Evolutionary conservation across 345 rosid species (phyloP).

Genomic region (Melaleuca alternifolia): DNA sequence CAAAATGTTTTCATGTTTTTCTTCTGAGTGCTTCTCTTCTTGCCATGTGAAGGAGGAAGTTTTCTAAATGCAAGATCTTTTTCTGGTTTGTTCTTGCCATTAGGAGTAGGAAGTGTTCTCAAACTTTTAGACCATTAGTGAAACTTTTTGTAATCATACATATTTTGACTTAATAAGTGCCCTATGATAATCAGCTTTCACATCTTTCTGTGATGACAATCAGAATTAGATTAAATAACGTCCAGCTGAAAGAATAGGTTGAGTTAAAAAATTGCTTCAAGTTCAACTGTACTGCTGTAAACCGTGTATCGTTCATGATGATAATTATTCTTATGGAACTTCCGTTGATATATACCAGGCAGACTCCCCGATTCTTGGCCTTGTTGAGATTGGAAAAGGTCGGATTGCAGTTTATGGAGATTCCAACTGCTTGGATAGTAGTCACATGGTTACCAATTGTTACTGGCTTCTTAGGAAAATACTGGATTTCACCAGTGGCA

Average conservation of each 20-base stretch:
- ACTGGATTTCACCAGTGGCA: constrained; percentile 66
- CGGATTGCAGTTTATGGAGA: constrained; percentile 87
- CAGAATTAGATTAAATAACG: neutral
- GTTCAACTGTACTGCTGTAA: neutral
- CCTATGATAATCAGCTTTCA: neutral
- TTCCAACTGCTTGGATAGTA: constrained; percentile 93
- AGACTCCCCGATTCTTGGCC: constrained; percentile 88
- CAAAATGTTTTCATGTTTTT: neutral
- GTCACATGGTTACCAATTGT: constrained; percentile 98
- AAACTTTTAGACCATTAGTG: neutral
- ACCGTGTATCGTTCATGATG: neutral
- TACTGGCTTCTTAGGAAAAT: constrained; percentile 85
- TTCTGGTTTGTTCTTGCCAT: neutral
- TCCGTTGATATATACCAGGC: constrained; percentile 31
- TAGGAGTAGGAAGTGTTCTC: neutral
- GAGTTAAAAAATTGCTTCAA: neutral
- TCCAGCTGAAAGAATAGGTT: neutral
- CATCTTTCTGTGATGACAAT: neutral
- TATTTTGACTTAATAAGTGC: neutral
- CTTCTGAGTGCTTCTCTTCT: neutral
- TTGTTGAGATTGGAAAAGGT: constrained; percentile 65
- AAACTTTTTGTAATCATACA: neutral
- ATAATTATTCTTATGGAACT: neutral
- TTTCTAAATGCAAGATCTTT: neutral
- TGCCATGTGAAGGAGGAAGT: neutral